phyloP scores from a whole-genome alignment of 805 yeast genomes.

The Cyberlindnera saturnus region DNA sequence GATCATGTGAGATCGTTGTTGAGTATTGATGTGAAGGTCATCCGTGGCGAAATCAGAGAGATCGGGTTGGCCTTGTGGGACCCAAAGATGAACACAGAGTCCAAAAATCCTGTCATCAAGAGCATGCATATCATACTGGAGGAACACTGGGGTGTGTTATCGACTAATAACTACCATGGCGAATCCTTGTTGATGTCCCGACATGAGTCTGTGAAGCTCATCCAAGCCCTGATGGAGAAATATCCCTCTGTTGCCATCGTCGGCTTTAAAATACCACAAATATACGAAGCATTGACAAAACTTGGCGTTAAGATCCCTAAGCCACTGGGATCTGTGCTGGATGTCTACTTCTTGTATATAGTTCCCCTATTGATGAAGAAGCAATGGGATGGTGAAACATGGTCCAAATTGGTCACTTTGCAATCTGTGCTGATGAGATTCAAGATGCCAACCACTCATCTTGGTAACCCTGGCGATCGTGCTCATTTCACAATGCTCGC shows the following conservation, averaged over 20 bases:
- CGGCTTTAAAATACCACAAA: constrained; percentile 6
- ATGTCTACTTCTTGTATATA: constrained; percentile 10
- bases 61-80: constrained; percentile 15
- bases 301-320: constrained; percentile 1
- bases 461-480: constrained; percentile 14
- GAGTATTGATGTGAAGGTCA: constrained; percentile 7
- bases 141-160: no score
- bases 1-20: constrained; percentile 7
- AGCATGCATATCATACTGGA: not conserved
- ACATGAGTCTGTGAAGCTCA: constrained; percentile 8
- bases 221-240: not conserved
- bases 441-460: constrained; percentile 11
- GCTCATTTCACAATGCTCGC: constrained; percentile 13
- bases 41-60: constrained; percentile 10
- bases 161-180: no score
- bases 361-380: constrained; percentile 9
- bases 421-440: constrained; percentile 12
- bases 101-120: constrained; percentile 9
- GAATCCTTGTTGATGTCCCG: constrained; percentile 3
- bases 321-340: constrained; percentile 3
- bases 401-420: constrained; percentile 2
- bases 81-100: constrained; percentile 12
- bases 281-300: constrained; percentile 1
- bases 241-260: constrained; percentile 3
- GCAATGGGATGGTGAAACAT: constrained; percentile 4